Conservation (phyloP, 192 early-diverging fungal genomes). For the Lobosporangium transversale region DNA sequence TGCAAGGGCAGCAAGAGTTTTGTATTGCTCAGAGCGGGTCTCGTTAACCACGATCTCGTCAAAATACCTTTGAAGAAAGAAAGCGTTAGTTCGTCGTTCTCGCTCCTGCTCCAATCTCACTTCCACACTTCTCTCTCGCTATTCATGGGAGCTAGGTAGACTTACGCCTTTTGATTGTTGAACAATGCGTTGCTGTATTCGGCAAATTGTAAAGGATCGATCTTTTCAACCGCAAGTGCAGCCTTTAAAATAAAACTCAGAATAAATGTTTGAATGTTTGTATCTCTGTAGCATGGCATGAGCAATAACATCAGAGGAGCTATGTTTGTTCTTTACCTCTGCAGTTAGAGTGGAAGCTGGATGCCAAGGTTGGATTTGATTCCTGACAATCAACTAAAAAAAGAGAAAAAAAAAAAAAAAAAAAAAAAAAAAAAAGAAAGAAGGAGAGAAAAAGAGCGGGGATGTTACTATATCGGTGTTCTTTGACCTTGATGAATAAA, state of each 20-base stretch:
- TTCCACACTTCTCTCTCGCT: too few relatives aligned
- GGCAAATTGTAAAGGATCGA: slow-evolving; percentile 65
- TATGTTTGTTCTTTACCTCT: slow-evolving; percentile 66
- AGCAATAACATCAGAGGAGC: background rate
- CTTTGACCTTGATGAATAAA: too few relatives aligned
- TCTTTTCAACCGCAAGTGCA: slow-evolving; percentile 71
- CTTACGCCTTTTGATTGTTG: slow-evolving; percentile 65
- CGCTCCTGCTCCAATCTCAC: too few relatives aligned
- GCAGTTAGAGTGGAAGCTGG: slow-evolving; percentile 76
- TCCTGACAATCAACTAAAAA: slow-evolving; percentile 70
- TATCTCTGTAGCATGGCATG: background rate
- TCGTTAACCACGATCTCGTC: slow-evolving; percentile 69
- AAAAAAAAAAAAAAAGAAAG: too few relatives aligned
- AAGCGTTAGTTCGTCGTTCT: too few relatives aligned
- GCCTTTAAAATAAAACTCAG: slow-evolving; percentile 51
- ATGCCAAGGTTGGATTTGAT: slow-evolving; percentile 91
- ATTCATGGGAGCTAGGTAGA: background rate
- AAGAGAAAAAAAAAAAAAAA: background rate
- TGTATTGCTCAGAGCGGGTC: slow-evolving; percentile 65
- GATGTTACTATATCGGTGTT: too few relatives aligned
- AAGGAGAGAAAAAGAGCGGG: too few relatives aligned
- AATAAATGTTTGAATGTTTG: too few relatives aligned
- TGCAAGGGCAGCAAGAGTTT: slow-evolving; percentile 61
- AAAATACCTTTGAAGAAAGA: slow-evolving; percentile 56
- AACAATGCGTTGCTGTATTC: slow-evolving; percentile 66